Evolutionary conservation across 495 filamentous ascomycete genomes (phyloP).

Genomic region (Annulohypoxylon moriforme): DNA sequence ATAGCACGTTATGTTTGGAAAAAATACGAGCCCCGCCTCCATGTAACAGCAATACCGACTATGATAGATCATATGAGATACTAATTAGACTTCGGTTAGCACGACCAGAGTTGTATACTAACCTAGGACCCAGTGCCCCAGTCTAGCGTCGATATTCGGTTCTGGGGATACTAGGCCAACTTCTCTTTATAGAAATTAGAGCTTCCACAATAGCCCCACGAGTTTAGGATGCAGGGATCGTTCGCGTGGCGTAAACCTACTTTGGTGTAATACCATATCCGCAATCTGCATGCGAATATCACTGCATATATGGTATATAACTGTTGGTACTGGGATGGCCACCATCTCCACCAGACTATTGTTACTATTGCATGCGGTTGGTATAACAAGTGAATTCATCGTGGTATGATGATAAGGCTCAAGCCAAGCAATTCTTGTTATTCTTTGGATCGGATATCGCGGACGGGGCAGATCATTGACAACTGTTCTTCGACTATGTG

Average conservation of each 20-base stretch:
- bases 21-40: neutral
- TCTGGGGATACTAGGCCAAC: conserved; percentile 3
- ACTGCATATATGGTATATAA: neutral
- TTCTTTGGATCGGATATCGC: neutral
- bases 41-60: neutral
- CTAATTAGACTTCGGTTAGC: neutral
- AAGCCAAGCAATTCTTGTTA: neutral
- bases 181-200: conserved; percentile 7
- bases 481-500: neutral
- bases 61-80: conserved; percentile 3
- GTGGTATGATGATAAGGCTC: neutral
- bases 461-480: conserved; percentile 2
- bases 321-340: neutral
- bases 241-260: neutral
- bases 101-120: neutral
- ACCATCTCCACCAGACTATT: neutral
- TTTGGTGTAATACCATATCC: neutral
- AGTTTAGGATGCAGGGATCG: neutral
- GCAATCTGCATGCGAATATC: neutral
- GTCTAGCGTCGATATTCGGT: conserved; percentile 5
- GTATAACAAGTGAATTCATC: neutral
- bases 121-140: neutral
- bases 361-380: neutral
- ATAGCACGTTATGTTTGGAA: neutral
- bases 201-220: neutral